Evolutionary conservation across 805 yeast species (phyloP).

Genomic region (Myxozyma kluyveri): DNA sequence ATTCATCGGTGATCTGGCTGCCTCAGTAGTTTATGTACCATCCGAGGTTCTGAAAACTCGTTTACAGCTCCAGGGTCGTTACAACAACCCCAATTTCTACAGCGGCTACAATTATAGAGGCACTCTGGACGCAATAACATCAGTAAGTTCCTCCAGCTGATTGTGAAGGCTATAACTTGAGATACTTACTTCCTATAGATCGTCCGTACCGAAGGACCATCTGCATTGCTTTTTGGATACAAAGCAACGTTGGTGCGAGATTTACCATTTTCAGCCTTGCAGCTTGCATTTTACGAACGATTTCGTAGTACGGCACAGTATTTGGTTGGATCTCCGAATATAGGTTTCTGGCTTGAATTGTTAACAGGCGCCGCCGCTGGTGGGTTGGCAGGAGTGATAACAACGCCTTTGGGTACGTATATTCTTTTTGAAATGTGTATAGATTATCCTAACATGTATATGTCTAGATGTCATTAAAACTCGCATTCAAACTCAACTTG

Average conservation of each 20-base stretch:
- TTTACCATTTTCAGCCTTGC: constrained; percentile 92
- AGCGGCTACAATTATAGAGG: constrained; percentile 86
- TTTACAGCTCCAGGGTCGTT: constrained; percentile 84
- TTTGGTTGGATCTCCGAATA: constrained; percentile 34
- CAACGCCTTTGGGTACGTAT: constrained; percentile 69
- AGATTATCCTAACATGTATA: constrained; percentile 6
- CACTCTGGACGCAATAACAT: constrained; percentile 64
- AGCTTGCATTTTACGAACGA: constrained; percentile 76
- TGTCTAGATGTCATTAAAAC: constrained; percentile 74
- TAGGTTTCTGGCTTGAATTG: constrained; percentile 55
- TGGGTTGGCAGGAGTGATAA: constrained; percentile 81
- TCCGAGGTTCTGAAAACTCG: constrained; percentile 92
- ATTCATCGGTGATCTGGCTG: constrained; percentile 87
- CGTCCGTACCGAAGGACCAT: constrained; percentile 63
- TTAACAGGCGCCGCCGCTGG: constrained; percentile 95
- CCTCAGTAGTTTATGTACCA: constrained; percentile 88
- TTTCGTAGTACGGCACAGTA: constrained; percentile 40
- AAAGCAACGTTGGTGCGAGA: constrained; percentile 91
- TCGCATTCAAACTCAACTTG: constrained; percentile 81
- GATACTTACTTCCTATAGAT: constrained; percentile 39
- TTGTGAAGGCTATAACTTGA: not conserved
- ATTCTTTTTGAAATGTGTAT: no score
- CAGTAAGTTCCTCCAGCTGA: constrained; percentile 33
- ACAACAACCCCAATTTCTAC: constrained; percentile 71
- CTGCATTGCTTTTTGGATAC: constrained; percentile 83